Evolutionary conservation across 352 stramenopile species (phyloP).

Genomic region (Pythium angustatum): DNA sequence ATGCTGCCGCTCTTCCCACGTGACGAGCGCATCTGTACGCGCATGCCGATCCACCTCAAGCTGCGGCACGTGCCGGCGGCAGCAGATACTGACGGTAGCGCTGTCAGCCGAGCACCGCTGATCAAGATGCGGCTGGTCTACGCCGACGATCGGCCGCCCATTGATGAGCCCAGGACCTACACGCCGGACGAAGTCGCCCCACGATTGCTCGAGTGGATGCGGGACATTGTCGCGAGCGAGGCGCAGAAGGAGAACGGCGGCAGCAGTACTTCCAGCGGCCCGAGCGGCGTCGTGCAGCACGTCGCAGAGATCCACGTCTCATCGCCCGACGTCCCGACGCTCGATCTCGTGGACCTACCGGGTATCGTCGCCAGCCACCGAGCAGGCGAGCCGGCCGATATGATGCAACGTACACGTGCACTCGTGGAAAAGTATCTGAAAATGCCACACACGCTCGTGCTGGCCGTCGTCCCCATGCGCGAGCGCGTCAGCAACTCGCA

Average conservation of each 20-base stretch:
- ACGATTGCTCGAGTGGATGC: constrained; percentile 41
- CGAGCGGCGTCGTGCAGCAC: constrained; percentile 40
- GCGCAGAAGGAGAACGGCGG: neutral
- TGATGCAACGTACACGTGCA: constrained; percentile 40
- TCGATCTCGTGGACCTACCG: constrained; percentile 46
- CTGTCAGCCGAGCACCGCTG: neutral
- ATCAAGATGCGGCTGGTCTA: constrained; percentile 38
- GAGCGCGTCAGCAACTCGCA: constrained; percentile 44
- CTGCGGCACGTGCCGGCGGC: constrained; percentile 23
- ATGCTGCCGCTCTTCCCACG: constrained; percentile 52
- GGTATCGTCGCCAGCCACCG: constrained; percentile 40
- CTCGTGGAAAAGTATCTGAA: constrained; percentile 41
- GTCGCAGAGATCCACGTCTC: constrained; percentile 43
- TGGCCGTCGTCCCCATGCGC: constrained; percentile 40
- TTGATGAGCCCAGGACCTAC: constrained; percentile 28
- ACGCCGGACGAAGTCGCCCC: constrained; percentile 22
- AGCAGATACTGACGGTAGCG: neutral
- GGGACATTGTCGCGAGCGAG: constrained; percentile 33
- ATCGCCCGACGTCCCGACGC: constrained; percentile 38
- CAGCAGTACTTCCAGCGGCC: too few relatives aligned
- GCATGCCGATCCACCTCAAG: constrained; percentile 47
- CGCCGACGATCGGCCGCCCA: constrained; percentile 30
- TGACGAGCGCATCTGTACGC: constrained; percentile 36
- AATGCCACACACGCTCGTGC: constrained; percentile 39
- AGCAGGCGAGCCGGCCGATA: constrained; percentile 37